phyloP scores from a whole-genome alignment of 345 rosid species.

The Ricinus communis region DNA sequence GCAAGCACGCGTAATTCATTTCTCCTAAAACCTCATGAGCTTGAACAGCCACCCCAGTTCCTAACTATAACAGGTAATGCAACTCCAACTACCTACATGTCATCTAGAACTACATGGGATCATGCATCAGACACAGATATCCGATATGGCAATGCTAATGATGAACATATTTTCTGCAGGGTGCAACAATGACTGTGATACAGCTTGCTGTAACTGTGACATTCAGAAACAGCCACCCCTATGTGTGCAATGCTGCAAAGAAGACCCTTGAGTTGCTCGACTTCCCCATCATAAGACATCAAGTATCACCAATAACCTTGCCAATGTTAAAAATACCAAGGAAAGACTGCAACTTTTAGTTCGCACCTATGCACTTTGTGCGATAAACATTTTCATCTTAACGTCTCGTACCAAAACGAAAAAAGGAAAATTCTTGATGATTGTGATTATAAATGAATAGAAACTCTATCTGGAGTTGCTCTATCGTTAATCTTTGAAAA shows the following conservation, averaged over 20 bases:
- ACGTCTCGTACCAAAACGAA: too few species aligned
- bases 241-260: conserved; percentile 65
- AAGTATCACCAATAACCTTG: neutral
- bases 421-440: too few species aligned
- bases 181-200: conserved; percentile 73
- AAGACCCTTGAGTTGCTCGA: conserved; percentile 26
- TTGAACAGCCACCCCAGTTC: conserved; percentile 24
- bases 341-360: too few species aligned
- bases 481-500: too few species aligned
- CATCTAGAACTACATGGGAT: too few species aligned
- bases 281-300: neutral
- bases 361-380: too few species aligned
- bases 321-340: too few species aligned
- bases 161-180: conserved; percentile 34
- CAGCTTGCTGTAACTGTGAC: conserved; percentile 72
- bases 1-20: conserved; percentile 31
- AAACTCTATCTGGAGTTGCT: too few species aligned
- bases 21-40: conserved; percentile 12
- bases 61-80: conserved; percentile 51
- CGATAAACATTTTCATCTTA: too few species aligned
- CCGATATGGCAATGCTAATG: neutral
- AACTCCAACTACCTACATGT: neutral
- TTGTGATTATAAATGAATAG: too few species aligned
- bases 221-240: conserved; percentile 64
- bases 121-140: neutral